These are phyloP conservation scores for Rhodotorula paludigena DNA, from an alignment of 768 basidiomycete genomes.

Conservation along the genomic window DNA sequence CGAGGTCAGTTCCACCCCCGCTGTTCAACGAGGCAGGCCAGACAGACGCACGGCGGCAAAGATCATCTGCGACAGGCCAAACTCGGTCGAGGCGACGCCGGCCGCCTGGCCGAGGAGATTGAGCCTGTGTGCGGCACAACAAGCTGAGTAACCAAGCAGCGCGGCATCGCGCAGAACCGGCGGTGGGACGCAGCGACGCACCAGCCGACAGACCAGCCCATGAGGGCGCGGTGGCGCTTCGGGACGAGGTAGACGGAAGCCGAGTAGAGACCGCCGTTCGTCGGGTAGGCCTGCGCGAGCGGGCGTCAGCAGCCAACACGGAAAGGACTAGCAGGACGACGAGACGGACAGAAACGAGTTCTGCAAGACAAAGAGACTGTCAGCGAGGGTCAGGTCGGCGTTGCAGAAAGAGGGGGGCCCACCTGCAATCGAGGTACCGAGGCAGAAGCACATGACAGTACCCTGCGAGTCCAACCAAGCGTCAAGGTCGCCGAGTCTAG, in stretches of 20 bases:
- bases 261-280: conserved; percentile 51
- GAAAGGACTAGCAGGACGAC: not conserved
- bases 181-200: conserved; percentile 45
- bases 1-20: not conserved
- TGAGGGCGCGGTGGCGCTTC: conserved; percentile 44
- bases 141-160: not conserved
- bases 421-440: conserved; percentile 38
- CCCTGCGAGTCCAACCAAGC: conserved; percentile 12
- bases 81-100: conserved; percentile 79
- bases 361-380: not conserved
- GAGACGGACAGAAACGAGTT: conserved; percentile 5
- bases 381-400: not conserved
- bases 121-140: conserved; percentile 50
- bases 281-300: conserved; percentile 46
- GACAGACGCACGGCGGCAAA: conserved; percentile 58
- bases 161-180: conserved; percentile 40
- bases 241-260: conserved; percentile 50
- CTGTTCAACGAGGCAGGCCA: not conserved
- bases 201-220: conserved; percentile 50
- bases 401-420: conserved; percentile 23
- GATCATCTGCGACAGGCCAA: conserved; percentile 53
- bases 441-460: conserved; percentile 38
- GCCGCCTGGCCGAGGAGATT: conserved; percentile 76
- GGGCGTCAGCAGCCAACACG: too few species aligned
- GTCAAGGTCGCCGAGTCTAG: conserved; percentile 1